These are phyloP conservation scores for Botrytis fabae DNA, from an alignment of 2,329 filamentous ascomycete species.

Conservation along the genomic window DNA sequence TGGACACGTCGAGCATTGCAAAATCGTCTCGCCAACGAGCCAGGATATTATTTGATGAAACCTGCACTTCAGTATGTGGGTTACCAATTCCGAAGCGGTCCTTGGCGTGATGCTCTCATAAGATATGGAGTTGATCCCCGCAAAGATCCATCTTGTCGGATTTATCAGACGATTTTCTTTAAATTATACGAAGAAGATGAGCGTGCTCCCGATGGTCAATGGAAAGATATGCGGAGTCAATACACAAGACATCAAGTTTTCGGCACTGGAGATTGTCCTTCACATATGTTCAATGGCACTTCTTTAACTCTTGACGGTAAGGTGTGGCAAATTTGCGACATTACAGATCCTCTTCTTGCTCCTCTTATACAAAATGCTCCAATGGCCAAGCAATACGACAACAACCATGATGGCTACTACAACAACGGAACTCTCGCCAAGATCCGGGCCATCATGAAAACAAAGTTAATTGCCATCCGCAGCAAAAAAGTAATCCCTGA, in stretches of 20 bases:
- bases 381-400: slow-evolving; percentile 59
- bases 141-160: slow-evolving; percentile 69
- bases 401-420: slow-evolving; percentile 76
- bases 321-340: slow-evolving; percentile 92
- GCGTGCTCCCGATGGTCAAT: slow-evolving; percentile 29
- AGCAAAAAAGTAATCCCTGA: slow-evolving; percentile 54
- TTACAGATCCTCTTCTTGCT: slow-evolving; percentile 74
- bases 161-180: slow-evolving; percentile 89
- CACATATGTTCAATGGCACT: slow-evolving; percentile 81
- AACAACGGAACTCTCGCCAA: slow-evolving; percentile 79
- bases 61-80: slow-evolving; percentile 80
- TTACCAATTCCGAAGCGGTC: slow-evolving; percentile 90
- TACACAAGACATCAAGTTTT: slow-evolving; percentile 31
- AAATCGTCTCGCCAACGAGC: slow-evolving; percentile 63
- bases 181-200: slow-evolving; percentile 54
- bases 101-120: slow-evolving; percentile 86
- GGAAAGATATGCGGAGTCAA: slow-evolving; percentile 30
- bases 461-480: slow-evolving; percentile 72
- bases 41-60: slow-evolving; percentile 61
- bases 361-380: slow-evolving; percentile 64
- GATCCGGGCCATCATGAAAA: slow-evolving; percentile 82
- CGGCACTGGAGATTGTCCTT: slow-evolving; percentile 41
- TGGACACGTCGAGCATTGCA: slow-evolving; percentile 83
- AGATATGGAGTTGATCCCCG: slow-evolving; percentile 86
- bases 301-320: slow-evolving; percentile 77